phyloP scores from a whole-genome alignment of 768 basidiomycete species.

The Leccinum broughii region DNA sequence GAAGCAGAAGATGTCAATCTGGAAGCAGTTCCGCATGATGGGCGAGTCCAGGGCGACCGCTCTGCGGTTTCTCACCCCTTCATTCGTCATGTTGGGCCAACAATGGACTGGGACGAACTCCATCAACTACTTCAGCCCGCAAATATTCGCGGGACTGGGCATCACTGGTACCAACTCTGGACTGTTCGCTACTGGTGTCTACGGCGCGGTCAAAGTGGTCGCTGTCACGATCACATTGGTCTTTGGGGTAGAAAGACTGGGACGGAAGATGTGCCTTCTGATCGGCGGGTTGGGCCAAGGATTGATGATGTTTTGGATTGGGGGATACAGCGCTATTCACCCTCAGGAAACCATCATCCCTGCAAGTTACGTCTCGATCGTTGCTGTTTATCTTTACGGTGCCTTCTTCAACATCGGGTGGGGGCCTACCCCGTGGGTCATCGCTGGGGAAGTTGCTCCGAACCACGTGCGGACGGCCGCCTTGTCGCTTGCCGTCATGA shows the following conservation, averaged over 20 bases:
- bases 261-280: constrained; percentile 50
- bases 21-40: constrained; percentile 43
- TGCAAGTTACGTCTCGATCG: constrained; percentile 39
- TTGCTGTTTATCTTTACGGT: constrained; percentile 40
- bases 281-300: constrained; percentile 51
- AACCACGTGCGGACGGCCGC: constrained; percentile 39
- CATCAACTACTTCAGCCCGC: constrained; percentile 55
- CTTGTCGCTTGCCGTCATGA: constrained; percentile 34
- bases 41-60: constrained; percentile 44
- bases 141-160: constrained; percentile 50
- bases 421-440: constrained; percentile 33
- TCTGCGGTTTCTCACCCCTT: constrained; percentile 46
- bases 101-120: constrained; percentile 57
- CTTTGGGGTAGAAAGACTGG: constrained; percentile 49
- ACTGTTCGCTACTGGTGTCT: constrained; percentile 52
- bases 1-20: constrained; percentile 36
- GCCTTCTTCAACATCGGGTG: constrained; percentile 38
- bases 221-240: constrained; percentile 40
- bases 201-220: constrained; percentile 42
- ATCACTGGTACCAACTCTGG: constrained; percentile 43
- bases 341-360: constrained; percentile 28
- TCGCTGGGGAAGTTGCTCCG: constrained; percentile 38
- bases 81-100: constrained; percentile 47
- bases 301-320: constrained; percentile 40
- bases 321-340: constrained; percentile 36